Percentiles rank a stretch among this genome's conserved stretches.
Evolutionary conservation across 345 rosid genomes (phyloP).

Genomic region (Noccaea caerulescens): DNA sequence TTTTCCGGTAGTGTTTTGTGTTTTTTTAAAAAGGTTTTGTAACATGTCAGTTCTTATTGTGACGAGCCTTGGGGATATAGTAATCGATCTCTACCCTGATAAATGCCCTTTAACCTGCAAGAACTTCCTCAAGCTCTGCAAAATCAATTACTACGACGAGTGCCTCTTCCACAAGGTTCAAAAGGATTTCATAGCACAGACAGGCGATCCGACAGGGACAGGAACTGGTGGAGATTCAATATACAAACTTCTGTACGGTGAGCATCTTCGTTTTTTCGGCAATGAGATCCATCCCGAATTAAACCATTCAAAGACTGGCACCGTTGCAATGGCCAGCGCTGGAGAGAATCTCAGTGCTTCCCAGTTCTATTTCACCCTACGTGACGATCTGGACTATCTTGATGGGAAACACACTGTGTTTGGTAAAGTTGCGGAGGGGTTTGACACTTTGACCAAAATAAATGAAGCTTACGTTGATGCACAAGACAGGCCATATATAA

Average conservation of each 20-base stretch:
- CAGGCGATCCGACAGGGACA: conserved; percentile 88
- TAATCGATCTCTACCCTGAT: conserved; percentile 32
- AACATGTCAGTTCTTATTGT: no score
- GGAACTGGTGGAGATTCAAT: conserved; percentile 87
- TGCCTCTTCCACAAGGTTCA: conserved; percentile 89
- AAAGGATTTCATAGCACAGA: conserved; percentile 82
- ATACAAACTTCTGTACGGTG: conserved; percentile 82
- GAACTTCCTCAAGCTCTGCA: conserved; percentile 97
- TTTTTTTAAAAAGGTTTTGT: no score
- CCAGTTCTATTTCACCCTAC: conserved; percentile 89
- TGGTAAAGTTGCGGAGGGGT: conserved; percentile 90
- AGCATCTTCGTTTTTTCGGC: conserved; percentile 82
- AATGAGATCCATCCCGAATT: conserved; percentile 90
- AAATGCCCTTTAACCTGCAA: conserved; percentile 86
- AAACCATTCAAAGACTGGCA: conserved; percentile 82
- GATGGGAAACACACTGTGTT: conserved; percentile 95
- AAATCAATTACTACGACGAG: conserved; percentile 87
- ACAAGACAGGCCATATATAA: conserved; percentile 72
- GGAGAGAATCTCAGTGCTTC: conserved; percentile 98
- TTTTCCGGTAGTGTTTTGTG: neutral
- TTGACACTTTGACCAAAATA: conserved; percentile 75
- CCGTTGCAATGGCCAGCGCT: conserved; percentile 95
- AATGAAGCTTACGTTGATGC: conserved; percentile 90
- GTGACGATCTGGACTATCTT: conserved; percentile 91
- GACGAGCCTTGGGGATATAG: no score